These are phyloP conservation scores for Acrodontium crateriforme DNA, from an alignment of 2,329 filamentous ascomycete species.

Conservation along the genomic window DNA sequence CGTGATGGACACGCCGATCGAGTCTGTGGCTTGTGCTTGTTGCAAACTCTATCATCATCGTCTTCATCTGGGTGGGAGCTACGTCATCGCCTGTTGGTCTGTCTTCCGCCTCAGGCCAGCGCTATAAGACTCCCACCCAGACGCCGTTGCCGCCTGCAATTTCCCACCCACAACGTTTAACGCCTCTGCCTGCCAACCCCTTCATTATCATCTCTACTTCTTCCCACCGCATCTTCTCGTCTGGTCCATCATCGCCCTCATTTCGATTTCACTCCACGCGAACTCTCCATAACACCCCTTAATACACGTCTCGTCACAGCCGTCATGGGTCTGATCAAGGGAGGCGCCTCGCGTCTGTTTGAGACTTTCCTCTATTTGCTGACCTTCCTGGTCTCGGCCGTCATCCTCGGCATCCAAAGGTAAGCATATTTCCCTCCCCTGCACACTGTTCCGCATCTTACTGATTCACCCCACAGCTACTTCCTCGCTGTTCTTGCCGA, in stretches of 20 bases:
- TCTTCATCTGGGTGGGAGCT: too few species aligned
- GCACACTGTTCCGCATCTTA: background rate
- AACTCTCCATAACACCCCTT: background rate
- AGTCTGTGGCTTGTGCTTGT: too few species aligned
- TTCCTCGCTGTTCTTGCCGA: slow-evolving; percentile 62
- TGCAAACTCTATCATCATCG: too few species aligned
- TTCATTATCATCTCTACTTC: background rate
- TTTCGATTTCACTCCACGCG: background rate
- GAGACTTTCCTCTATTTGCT: slow-evolving; percentile 62
- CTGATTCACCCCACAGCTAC: slow-evolving; percentile 35
- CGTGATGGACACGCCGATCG: too few species aligned
- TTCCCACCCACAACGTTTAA: too few species aligned
- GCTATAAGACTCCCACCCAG: too few species aligned
- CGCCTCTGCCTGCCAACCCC: background rate
- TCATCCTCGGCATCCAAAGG: slow-evolving; percentile 50
- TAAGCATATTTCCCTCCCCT: background rate
- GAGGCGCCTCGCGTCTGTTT: slow-evolving; percentile 50
- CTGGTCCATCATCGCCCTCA: background rate
- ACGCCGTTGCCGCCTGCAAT: too few species aligned
- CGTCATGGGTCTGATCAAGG: slow-evolving; percentile 28
- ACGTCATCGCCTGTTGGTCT: too few species aligned
- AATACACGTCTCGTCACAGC: background rate
- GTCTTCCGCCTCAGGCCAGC: too few species aligned
- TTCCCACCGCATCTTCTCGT: background rate
- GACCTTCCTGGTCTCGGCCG: slow-evolving; percentile 56